Evolutionary conservation across 202 grass and related monocot species (phyloP), one percentile per base, ranked within the genome.

Genomic region (Cymbopogon flexuosus): DNA sequence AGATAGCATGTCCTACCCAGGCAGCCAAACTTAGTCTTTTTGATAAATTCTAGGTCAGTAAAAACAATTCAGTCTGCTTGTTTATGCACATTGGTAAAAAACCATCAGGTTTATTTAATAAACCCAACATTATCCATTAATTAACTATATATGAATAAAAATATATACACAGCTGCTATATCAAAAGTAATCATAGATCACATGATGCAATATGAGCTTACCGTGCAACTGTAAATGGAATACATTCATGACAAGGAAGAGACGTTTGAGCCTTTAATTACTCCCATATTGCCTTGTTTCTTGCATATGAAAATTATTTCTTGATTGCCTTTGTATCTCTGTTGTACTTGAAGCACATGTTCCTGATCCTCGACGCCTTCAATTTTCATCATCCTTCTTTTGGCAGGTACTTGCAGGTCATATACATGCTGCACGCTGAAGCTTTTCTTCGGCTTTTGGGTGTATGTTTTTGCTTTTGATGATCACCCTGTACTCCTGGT

Each of bases 401-500:
- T 35, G 34, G 34, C 34, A 35, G 34, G 34, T 4, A 35, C 34
- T 35, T 35, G 34, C 3, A 3, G 34, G 34, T 35, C 34, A 35
- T 35, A 5, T 35, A 35, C 2, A 35, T 35, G 34, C 34, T 35
- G n/a, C n/a, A n/a, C n/a, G 34, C 34, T 35, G 34, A 35, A 35
- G 34, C 34, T 35, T 35, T 41, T 41, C 64, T 66, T 97, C 85
- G 76, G 78, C 82, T 15, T 70, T 62, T 36, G 77, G 65, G 80
- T 88, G 85, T 54, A 45, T 71, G 15, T 61, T 79, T 66, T 78
- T 90, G 35, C 29, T 76, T 72, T 83, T 92, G 62, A 86, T 65
- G 29, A 83, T 52, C 0, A 2, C 3, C 1, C 15, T 63, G 18
- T 88, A 88, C 4, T 93, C 87, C 46, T 70, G 60, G 43, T 97